Percentiles rank a stretch among this genome's conserved stretches.
phyloP scores from a whole-genome alignment of 192 early-diverging fungal genomes.

The Coemansia guatemalensis region DNA sequence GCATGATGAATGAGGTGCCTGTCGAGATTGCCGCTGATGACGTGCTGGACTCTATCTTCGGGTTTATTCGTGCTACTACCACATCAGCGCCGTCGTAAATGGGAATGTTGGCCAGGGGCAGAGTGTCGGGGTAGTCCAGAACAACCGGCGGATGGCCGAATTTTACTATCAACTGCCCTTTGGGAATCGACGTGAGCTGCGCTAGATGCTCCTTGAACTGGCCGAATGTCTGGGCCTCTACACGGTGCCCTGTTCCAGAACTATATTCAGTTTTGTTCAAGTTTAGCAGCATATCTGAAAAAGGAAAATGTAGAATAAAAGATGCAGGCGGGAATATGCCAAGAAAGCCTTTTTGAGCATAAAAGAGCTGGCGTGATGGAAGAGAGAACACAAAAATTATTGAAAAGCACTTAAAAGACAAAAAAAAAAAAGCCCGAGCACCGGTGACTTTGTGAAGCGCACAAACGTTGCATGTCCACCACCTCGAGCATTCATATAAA shows the following conservation, averaged over 20 bases:
- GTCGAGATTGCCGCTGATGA: neutral
- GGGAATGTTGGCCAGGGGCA: slow-evolving; percentile 19
- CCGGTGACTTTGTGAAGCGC: neutral
- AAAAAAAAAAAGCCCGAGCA: neutral
- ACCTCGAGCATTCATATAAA: neutral
- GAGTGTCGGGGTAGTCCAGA: slow-evolving; percentile 23
- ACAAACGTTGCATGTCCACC: neutral
- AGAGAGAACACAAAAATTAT: neutral
- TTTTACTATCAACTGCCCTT: slow-evolving; percentile 13
- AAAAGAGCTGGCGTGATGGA: neutral
- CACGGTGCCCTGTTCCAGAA: slow-evolving; percentile 1
- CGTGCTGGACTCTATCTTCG: neutral
- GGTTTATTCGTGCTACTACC: neutral
- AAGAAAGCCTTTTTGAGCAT: neutral
- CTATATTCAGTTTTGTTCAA: slow-evolving; percentile 14
- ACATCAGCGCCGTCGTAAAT: slow-evolving; percentile 8
- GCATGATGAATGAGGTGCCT: neutral
- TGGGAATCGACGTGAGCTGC: slow-evolving; percentile 15
- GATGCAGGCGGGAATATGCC: neutral
- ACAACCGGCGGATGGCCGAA: slow-evolving; percentile 25
- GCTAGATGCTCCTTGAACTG: slow-evolving; percentile 27
- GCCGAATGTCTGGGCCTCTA: slow-evolving; percentile 16
- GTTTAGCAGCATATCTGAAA: slow-evolving; percentile 14
- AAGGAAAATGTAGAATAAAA: neutral
- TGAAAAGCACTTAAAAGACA: no score